phyloP scores from a whole-genome alignment of 768 basidiomycete species.

The Russula dissimulans region DNA sequence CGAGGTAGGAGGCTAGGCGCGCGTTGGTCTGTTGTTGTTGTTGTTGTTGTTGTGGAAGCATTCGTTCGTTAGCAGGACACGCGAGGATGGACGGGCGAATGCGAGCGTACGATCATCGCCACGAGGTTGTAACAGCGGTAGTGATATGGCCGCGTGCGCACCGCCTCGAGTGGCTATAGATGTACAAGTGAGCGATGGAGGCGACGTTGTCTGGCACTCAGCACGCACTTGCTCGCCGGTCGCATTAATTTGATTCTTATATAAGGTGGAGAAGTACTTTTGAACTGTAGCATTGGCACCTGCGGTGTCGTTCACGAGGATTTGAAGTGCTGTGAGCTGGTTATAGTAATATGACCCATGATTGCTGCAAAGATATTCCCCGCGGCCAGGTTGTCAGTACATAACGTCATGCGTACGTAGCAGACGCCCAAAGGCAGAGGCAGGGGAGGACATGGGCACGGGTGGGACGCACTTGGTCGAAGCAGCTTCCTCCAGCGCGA shows the following conservation, averaged over 20 bases:
- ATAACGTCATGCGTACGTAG: not conserved
- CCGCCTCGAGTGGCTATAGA: slow-evolving; percentile 26
- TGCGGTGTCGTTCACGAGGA: slow-evolving; percentile 24
- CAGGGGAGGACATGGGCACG: not conserved
- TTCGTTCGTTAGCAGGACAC: not conserved
- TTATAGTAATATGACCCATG: slow-evolving; percentile 28
- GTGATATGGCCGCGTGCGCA: slow-evolving; percentile 27
- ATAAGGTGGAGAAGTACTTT: slow-evolving; percentile 25
- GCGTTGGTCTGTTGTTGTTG: slow-evolving; percentile 22
- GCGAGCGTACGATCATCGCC: slow-evolving; percentile 25
- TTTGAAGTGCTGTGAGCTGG: slow-evolving; percentile 26
- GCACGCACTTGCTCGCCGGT: slow-evolving; percentile 24
- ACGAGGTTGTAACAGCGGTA: slow-evolving; percentile 29
- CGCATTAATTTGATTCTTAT: slow-evolving; percentile 23
- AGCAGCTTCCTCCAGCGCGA: slow-evolving; percentile 19
- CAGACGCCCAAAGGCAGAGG: not conserved
- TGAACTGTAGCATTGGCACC: slow-evolving; percentile 23
- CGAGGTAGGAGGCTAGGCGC: slow-evolving; percentile 23
- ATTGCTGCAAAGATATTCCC: slow-evolving; percentile 21
- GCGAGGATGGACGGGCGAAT: not conserved
- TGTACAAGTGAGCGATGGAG: not conserved
- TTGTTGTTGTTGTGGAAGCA: not conserved
- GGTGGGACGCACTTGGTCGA: slow-evolving; percentile 23
- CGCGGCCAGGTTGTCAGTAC: not conserved
- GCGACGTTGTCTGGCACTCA: not conserved